A percentile compares a stretch with the other conserved stretches of the same genome.
Evolutionary conservation across 139 green algal species (phyloP).

Genomic region (Picochlorum sp.): DNA sequence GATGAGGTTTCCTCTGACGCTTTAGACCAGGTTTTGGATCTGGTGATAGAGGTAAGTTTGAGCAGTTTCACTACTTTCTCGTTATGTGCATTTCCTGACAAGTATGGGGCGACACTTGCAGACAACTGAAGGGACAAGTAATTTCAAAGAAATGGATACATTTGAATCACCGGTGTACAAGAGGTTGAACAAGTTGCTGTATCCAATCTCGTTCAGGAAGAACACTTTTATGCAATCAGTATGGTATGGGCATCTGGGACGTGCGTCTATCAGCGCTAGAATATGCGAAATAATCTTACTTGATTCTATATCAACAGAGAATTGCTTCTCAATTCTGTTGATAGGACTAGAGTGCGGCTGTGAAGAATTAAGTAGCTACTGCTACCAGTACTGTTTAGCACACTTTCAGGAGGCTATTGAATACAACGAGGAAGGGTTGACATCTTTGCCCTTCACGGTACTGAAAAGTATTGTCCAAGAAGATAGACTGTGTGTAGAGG

Average conservation of each 20-base stretch:
- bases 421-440: background rate
- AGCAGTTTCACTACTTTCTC: no score
- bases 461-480: constrained; percentile 13
- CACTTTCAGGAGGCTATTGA: background rate
- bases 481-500: constrained; percentile 17
- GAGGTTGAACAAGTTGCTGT: constrained; percentile 1
- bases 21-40: background rate
- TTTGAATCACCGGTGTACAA: background rate
- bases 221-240: background rate
- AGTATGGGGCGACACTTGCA: no score
- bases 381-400: background rate
- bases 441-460: background rate
- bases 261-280: background rate
- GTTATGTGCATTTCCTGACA: no score
- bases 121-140: background rate
- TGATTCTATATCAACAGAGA: constrained; percentile 7
- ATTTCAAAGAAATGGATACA: background rate
- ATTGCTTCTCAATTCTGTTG: constrained; percentile 5
- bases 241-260: background rate
- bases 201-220: background rate
- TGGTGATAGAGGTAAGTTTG: background rate
- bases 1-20: background rate
- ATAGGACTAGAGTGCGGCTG: background rate
- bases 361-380: background rate
- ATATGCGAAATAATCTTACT: background rate